Percentiles rank a stretch among this genome's conserved stretches.
phyloP scores from a whole-genome alignment of 2,329 filamentous ascomycete species.

The Pleoardoris graminearum region DNA sequence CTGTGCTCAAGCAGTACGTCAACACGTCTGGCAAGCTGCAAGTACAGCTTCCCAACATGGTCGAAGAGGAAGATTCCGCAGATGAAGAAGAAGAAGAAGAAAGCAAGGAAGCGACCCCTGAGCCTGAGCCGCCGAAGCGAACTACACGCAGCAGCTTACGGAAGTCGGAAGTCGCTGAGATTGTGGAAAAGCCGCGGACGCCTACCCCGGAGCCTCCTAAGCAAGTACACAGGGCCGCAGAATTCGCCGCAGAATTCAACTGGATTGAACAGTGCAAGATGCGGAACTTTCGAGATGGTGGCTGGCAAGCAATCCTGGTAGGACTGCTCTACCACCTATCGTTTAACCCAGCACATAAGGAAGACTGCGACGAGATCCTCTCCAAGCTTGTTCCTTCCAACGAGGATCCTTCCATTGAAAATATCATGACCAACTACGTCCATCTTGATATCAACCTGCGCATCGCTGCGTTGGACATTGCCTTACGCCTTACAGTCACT shows the following conservation, averaged over 20 bases:
- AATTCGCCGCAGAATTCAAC: constrained; percentile 72
- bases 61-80: constrained; percentile 39
- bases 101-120: constrained; percentile 55
- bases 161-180: constrained; percentile 72
- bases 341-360: constrained; percentile 69
- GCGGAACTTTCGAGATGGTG: constrained; percentile 83
- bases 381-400: constrained; percentile 79
- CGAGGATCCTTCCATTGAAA: constrained; percentile 73
- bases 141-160: constrained; percentile 85
- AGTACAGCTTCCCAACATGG: constrained; percentile 74
- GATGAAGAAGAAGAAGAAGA: constrained; percentile 54
- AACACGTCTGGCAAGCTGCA: constrained; percentile 78
- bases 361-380: constrained; percentile 77
- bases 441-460: constrained; percentile 81
- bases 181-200: constrained; percentile 42
- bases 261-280: constrained; percentile 86
- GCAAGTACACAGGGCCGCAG: constrained; percentile 67
- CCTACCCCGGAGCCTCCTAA: constrained; percentile 43
- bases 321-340: constrained; percentile 85
- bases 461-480: constrained; percentile 77
- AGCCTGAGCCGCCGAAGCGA: constrained; percentile 67
- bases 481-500: constrained; percentile 82
- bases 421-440: constrained; percentile 71
- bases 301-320: constrained; percentile 89
- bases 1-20: constrained; percentile 84